Base-by-base conservation (phyloP, 179 eudicot genomes). In the Beta lomatogona region DNA sequence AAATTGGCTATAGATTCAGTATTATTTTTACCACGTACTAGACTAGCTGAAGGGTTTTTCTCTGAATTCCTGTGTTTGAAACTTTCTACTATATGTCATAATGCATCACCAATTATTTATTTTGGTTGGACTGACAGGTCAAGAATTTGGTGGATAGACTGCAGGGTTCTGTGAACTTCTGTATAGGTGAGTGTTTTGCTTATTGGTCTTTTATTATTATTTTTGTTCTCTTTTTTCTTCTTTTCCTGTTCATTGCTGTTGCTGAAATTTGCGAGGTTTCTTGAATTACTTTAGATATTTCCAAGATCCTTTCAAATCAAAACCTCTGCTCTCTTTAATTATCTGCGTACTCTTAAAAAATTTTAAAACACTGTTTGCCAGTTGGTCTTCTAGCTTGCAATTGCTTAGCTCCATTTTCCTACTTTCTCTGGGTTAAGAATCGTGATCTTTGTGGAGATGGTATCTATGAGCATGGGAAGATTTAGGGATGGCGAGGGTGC, bases 121-220 rank as follows among this genome's bases (percentile, higher is more conserved):
- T 28, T 31, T 61, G 80, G 66, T 71, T 73, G 18, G 61, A 74
- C 79, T 79, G 88, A 78, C 89, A 95, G 99, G 95, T 95, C 82
- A 89, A 84, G 59, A 85, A 82, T 83, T 86, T 95, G 90, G 84
- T 83, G 14, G 83, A 80, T 54, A 85, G 81, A 81, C 92, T 95
- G 78, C 86, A 90, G 78, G 91, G 88, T 73, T 88, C 83, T 85
- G 86, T 94, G 64, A 86, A 87, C 78, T 87, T 95, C 77, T 89
- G 91, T 77, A 87, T 95, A 22, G 93, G 99, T 95, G 79, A 89
- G 98, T 78, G 71, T 22, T 64, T 15, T 73, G 46, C 58, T 41
- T 67, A 4, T 59, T 61, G 19, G 72, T 46, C 1, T 66, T 14
- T 81, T 8, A 31, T 64, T n/a, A 53, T 77, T 54, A 18, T 15